Evolutionary conservation across 805 yeast genomes (phyloP).

Genomic region (Candida dajiaensis): DNA sequence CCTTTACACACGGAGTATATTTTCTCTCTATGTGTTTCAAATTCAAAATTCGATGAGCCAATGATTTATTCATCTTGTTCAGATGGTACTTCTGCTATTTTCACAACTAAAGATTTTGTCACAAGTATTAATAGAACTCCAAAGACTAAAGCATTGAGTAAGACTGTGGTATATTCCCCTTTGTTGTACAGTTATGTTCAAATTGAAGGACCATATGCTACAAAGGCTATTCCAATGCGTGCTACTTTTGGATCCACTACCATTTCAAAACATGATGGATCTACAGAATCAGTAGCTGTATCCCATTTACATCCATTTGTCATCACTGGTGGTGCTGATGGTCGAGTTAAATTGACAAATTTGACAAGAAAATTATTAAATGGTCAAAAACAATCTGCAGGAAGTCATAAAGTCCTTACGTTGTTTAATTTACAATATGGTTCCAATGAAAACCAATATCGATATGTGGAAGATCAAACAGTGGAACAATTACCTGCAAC

Average conservation of each 20-base stretch:
- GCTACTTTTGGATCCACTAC: slow-evolving; percentile 28
- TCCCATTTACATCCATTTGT: slow-evolving; percentile 42
- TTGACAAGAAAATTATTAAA: slow-evolving; percentile 31
- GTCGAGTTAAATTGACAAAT: slow-evolving; percentile 37
- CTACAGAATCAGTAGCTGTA: slow-evolving; percentile 33
- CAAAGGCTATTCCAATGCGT: slow-evolving; percentile 32
- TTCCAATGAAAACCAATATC: slow-evolving; percentile 31
- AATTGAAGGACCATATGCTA: slow-evolving; percentile 35
- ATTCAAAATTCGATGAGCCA: slow-evolving; percentile 28
- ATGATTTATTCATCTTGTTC: slow-evolving; percentile 31
- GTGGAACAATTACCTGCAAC: slow-evolving; percentile 23
- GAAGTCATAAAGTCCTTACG: slow-evolving; percentile 26
- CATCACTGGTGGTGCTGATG: slow-evolving; percentile 45
- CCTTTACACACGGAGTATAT: slow-evolving; percentile 35
- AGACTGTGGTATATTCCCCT: slow-evolving; percentile 26
- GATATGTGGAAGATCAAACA: slow-evolving; percentile 36
- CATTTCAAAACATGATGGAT: slow-evolving; percentile 35
- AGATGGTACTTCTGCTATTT: slow-evolving; percentile 36
- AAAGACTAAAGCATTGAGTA: slow-evolving; percentile 28
- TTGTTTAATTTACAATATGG: slow-evolving; percentile 37
- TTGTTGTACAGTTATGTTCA: slow-evolving; percentile 32
- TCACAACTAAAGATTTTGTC: slow-evolving; percentile 28
- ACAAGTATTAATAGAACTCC: slow-evolving; percentile 25
- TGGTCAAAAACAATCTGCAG: slow-evolving; percentile 26
- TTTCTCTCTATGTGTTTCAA: slow-evolving; percentile 28